Evolutionary conservation across 2,329 filamentous ascomycete species (phyloP).

Genomic region (Pseudocercospora pini-densiflorae): DNA sequence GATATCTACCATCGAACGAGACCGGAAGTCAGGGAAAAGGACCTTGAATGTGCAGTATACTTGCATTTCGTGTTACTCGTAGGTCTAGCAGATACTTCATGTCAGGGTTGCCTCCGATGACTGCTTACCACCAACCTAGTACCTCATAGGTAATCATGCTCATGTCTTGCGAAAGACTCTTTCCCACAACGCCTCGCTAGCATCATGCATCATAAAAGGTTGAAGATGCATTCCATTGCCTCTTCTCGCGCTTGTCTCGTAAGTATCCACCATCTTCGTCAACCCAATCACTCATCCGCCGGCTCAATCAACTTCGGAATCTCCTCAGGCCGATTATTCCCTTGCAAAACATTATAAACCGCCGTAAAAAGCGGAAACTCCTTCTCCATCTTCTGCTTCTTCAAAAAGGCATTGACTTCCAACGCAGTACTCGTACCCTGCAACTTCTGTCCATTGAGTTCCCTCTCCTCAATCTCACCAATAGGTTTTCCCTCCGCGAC

Average conservation of each 20-base stretch:
- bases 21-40: too few relatives aligned
- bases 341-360: conserved; percentile 79
- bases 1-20: too few relatives aligned
- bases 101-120: neutral
- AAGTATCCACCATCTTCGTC: neutral
- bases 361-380: conserved; percentile 94
- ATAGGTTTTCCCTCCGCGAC: conserved; percentile 79
- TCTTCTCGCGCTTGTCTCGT: neutral
- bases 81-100: neutral
- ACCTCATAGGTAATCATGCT: neutral
- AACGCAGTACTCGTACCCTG: conserved; percentile 91
- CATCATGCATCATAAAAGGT: neutral
- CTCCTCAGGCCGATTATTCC: conserved; percentile 75
- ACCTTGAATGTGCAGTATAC: neutral
- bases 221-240: neutral
- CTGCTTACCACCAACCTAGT: neutral
- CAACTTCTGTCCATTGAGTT: conserved; percentile 95
- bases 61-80: neutral
- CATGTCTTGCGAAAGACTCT: neutral
- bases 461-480: conserved; percentile 82
- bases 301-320: conserved; percentile 68
- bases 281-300: conserved; percentile 15
- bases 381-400: conserved; percentile 73
- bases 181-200: neutral
- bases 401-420: conserved; percentile 89